Percentiles rank a stretch among this genome's conserved stretches.
phyloP scores from a whole-genome alignment of 495 filamentous ascomycete species.

The Staphylotrichum longicolle region DNA sequence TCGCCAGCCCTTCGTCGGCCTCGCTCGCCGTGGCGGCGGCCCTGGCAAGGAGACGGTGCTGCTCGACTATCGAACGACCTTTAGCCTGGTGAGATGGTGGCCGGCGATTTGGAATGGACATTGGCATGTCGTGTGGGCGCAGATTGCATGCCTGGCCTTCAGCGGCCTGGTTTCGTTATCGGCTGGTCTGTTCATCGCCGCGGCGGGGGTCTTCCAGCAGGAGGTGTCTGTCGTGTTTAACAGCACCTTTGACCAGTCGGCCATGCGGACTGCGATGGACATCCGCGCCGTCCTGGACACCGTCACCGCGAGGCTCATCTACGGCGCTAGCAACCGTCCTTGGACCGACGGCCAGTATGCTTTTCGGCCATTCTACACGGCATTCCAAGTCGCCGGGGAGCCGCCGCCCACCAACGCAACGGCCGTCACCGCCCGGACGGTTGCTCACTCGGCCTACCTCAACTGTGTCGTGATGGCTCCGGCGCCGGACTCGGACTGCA shows the following conservation, averaged over 20 bases:
- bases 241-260: background rate
- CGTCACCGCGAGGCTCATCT: background rate
- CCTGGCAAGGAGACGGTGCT: background rate
- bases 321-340: background rate
- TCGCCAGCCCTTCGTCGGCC: constrained; percentile 3
- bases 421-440: background rate
- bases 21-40: background rate
- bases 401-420: background rate
- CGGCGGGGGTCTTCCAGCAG: background rate
- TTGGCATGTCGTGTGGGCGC: background rate
- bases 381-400: background rate
- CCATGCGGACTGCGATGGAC: background rate
- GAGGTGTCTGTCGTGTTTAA: background rate
- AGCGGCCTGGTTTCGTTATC: background rate
- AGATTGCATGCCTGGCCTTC: background rate
- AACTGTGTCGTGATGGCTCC: constrained; percentile 3
- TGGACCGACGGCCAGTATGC: constrained; percentile 1
- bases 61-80: background rate
- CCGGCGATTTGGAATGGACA: background rate
- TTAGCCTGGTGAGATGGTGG: background rate
- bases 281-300: background rate
- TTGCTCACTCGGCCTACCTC: background rate
- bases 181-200: background rate
- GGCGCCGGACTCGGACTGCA: background rate
- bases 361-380: background rate